Evolutionary conservation across 2,329 filamentous ascomycete genomes (phyloP).

Genomic region (Stachybotrys elegans): DNA sequence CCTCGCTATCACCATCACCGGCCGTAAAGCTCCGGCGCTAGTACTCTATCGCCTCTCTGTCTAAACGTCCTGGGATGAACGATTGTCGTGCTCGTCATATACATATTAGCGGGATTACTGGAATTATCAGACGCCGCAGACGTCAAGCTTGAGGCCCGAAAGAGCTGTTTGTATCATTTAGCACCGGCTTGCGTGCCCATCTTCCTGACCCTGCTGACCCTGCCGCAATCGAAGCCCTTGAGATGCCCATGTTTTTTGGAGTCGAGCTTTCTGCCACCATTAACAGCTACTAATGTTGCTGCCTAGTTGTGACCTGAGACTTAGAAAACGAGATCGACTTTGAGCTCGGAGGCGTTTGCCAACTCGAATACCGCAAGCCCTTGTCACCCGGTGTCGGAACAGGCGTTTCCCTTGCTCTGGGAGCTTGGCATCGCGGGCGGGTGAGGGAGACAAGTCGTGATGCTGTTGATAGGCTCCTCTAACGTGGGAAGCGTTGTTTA

Average conservation of each 20-base stretch:
- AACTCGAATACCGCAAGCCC: not conserved
- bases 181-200: too few species aligned
- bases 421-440: not conserved
- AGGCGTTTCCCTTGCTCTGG: not conserved
- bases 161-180: too few species aligned
- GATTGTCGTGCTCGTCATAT: too few species aligned
- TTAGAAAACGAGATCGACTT: not conserved
- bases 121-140: too few species aligned
- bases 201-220: not conserved
- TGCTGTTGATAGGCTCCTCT: not conserved
- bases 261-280: not conserved
- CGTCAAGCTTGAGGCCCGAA: too few species aligned
- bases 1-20: too few species aligned
- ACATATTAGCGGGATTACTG: too few species aligned
- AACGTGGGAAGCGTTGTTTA: not conserved
- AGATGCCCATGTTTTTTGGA: not conserved
- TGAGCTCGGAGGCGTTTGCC: not conserved
- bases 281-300: not conserved
- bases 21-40: too few species aligned
- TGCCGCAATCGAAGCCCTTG: not conserved
- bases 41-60: too few species aligned
- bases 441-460: not conserved
- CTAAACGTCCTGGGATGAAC: too few species aligned
- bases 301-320: not conserved
- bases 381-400: not conserved